Base-by-base conservation (phyloP, 148 eudicot genomes). In the Polygonum aviculare region DNA sequence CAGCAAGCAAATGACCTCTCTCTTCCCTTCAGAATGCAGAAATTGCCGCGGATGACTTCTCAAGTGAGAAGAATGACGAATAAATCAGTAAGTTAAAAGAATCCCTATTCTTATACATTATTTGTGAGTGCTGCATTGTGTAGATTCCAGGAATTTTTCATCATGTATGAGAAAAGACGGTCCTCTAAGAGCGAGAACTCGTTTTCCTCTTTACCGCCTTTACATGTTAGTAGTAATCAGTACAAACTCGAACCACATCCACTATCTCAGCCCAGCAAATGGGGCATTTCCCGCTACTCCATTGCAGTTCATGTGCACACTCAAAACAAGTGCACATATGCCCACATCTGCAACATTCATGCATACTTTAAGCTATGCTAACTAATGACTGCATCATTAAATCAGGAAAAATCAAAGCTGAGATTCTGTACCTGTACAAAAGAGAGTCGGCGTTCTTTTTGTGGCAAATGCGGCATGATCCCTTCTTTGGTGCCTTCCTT, bases 251-350 rank as follows among this genome's bases (percentile, higher is more conserved):
- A 49, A 93, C 98, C 51, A 90, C 88, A 78, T 94, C 98, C 41
- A 83, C 15, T 36, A 94, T 90, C 12, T 83, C 88, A 80, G 93
- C 89, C 79, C 80, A 81, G 74, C 94, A 94, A 57, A 87, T 82
- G 33, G 98, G 97, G 49, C 98, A 94, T 81, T 79, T 88, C 10
- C 90, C 87, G 15, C 83, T 86, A 48, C 88, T 83, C 87, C 90
- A 78, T 72, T 82, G 91, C 78, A 91, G 35, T 76, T 91, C 88
- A 40, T 81, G 82, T 11, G 90, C 97, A 63, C 98, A 94, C 36
- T 83, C 62, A 79, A 83, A 88, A 73, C 98, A 94, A 11, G 97
- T 88, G 84, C 98, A 94, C 94, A 94, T 94, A 77, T 94, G 97
- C 73, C 98, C 98, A 76, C 98, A 94, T 83, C 98, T 93, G 87